phyloP scores from a whole-genome alignment of 192 early-diverging fungal genomes.

The Rhizophlyctis rosea region DNA sequence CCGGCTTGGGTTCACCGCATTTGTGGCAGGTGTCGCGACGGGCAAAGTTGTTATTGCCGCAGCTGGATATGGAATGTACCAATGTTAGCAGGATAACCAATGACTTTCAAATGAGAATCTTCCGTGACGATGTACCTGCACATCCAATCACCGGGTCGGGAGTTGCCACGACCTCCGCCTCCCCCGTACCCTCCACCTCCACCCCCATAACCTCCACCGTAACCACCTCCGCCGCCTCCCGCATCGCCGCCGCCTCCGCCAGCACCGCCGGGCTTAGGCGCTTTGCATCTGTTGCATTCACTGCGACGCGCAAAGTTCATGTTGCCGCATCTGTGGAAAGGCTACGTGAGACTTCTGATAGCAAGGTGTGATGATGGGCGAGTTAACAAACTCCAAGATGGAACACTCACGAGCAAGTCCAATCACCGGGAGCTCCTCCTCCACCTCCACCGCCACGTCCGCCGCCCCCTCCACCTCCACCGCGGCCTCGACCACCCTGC shows the following conservation, averaged over 20 bases:
- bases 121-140: conserved; percentile 21
- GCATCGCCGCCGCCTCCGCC: conserved; percentile 23
- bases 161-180: conserved; percentile 33
- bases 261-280: conserved; percentile 46
- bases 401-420: conserved; percentile 36
- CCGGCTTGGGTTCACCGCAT: conserved; percentile 56
- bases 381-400: too few relatives aligned
- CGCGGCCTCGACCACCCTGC: conserved; percentile 48
- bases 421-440: conserved; percentile 43
- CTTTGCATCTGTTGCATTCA: conserved; percentile 63
- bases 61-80: too few relatives aligned
- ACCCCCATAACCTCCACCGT: conserved; percentile 37
- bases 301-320: conserved; percentile 63
- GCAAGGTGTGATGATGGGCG: neutral
- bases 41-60: conserved; percentile 67
- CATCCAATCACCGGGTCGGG: conserved; percentile 23
- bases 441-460: conserved; percentile 41
- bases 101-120: conserved; percentile 6
- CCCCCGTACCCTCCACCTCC: conserved; percentile 20
- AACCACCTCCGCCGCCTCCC: conserved; percentile 28
- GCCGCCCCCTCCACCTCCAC: conserved; percentile 43
- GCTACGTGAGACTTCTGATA: neutral
- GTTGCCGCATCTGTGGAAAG: conserved; percentile 40
- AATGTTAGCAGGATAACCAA: conserved; percentile 5
- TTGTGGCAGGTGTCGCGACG: conserved; percentile 60